Evolutionary conservation across 1,284 basidiomycete species (phyloP).

Genomic region (Ganoderma lingzhi): DNA sequence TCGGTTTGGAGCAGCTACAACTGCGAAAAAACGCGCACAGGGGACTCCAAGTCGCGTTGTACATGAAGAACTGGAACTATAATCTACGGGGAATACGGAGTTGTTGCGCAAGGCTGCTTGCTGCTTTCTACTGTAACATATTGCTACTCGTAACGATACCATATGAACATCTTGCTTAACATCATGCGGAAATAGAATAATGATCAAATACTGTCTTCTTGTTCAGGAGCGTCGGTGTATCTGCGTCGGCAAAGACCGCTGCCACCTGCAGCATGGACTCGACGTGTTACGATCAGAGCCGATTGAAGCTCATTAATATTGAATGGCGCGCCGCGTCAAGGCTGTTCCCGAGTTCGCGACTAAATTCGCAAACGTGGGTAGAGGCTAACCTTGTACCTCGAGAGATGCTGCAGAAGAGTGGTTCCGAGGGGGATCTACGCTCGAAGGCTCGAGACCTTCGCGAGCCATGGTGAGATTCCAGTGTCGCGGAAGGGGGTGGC

Average conservation of each 20-base stretch:
- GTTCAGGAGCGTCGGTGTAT: neutral
- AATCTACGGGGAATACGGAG: neutral
- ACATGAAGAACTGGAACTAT: neutral
- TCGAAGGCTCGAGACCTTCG: neutral
- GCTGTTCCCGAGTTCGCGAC: neutral
- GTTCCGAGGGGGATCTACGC: conserved; percentile 1
- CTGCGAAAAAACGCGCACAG: neutral
- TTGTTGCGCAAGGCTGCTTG: neutral
- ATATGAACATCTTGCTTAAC: neutral
- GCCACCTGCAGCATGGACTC: neutral
- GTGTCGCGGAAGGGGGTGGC: neutral
- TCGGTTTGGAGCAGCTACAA: neutral
- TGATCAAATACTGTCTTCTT: too few species aligned
- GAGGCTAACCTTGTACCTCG: neutral
- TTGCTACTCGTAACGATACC: neutral
- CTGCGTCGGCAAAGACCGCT: neutral
- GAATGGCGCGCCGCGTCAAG: neutral
- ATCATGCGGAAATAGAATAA: neutral
- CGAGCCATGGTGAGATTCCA: neutral
- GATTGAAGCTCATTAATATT: neutral
- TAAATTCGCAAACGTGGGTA: neutral
- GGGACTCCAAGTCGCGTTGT: neutral
- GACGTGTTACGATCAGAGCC: neutral
- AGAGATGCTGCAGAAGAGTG: neutral
- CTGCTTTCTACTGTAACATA: conserved; percentile 3